Conservation (phyloP, 768 basidiomycete genomes). For the Hortiboletus flavorubellus region DNA sequence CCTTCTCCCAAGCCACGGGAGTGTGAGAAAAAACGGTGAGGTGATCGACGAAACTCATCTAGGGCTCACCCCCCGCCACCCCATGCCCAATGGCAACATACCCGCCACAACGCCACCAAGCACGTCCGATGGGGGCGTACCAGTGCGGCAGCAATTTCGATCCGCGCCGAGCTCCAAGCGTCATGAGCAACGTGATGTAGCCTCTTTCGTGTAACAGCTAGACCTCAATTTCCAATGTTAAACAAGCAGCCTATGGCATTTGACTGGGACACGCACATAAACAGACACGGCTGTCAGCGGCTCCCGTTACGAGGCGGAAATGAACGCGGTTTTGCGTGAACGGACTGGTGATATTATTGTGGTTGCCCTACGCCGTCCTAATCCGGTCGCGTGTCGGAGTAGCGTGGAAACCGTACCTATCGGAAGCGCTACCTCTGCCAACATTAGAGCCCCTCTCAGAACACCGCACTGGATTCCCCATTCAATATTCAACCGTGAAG, state of each 20-base stretch:
- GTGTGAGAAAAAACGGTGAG: slow-evolving; percentile 23
- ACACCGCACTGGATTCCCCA: slow-evolving; percentile 20
- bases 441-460: slow-evolving; percentile 10
- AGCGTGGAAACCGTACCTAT: slow-evolving; percentile 11
- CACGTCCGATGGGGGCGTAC: slow-evolving; percentile 13
- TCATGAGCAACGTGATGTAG: not conserved
- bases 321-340: slow-evolving; percentile 20
- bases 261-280: not conserved
- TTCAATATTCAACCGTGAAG: slow-evolving; percentile 17
- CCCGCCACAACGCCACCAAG: slow-evolving; percentile 21
- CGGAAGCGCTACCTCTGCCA: slow-evolving; percentile 13
- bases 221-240: slow-evolving; percentile 23
- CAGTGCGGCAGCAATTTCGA: slow-evolving; percentile 13
- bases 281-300: slow-evolving; percentile 9
- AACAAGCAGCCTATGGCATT: not conserved
- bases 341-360: slow-evolving; percentile 1
- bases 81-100: slow-evolving; percentile 14
- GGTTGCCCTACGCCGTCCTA: slow-evolving; percentile 20
- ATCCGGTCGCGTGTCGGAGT: slow-evolving; percentile 12
- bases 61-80: slow-evolving; percentile 15
- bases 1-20: slow-evolving; percentile 11
- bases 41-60: slow-evolving; percentile 14
- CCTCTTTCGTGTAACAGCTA: not conserved
- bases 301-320: slow-evolving; percentile 22
- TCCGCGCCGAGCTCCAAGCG: slow-evolving; percentile 17